phyloP scores from a whole-genome alignment of 2,329 filamentous ascomycete genomes.

The Colletotrichum cordylinicola region DNA sequence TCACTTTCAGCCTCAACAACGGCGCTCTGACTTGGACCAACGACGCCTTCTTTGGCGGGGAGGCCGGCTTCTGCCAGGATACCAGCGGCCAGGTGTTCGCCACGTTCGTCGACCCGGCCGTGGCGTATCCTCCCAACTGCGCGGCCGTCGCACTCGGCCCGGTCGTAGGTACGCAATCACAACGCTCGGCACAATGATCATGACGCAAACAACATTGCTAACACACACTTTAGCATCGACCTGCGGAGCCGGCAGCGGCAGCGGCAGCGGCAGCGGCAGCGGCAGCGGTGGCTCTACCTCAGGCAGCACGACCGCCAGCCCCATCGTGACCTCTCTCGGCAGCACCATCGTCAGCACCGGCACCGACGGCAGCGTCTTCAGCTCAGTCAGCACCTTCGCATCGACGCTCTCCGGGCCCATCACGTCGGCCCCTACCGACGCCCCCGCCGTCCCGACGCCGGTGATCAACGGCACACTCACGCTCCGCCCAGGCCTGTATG shows the following conservation, averaged over 20 bases:
- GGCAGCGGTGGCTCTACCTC: not conserved
- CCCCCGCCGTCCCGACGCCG: not conserved
- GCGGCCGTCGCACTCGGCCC: not conserved
- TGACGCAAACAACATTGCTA: not conserved
- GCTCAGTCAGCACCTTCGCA: not conserved
- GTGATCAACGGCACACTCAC: constrained; percentile 13
- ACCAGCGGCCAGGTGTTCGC: not conserved
- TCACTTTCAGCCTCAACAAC: constrained; percentile 3
- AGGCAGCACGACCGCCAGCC: not conserved
- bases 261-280: not conserved
- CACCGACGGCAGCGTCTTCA: not conserved
- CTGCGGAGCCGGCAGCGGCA: not conserved
- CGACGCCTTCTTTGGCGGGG: constrained; percentile 5
- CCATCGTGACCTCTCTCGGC: not conserved
- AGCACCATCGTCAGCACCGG: constrained; percentile 4
- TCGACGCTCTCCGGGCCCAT: not conserved
- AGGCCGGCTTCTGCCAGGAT: constrained; percentile 20
- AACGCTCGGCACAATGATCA: not conserved
- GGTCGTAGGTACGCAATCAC: not conserved
- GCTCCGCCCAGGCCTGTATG: constrained; percentile 10
- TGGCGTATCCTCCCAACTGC: constrained; percentile 9
- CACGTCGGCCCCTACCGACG: not conserved
- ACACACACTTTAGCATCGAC: not conserved
- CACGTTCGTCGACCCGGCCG: constrained; percentile 9
- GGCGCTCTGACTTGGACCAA: constrained; percentile 10